Conservation (phyloP, 2,329 filamentous ascomycete species). For the Ceratocystis eucalypticola region DNA sequence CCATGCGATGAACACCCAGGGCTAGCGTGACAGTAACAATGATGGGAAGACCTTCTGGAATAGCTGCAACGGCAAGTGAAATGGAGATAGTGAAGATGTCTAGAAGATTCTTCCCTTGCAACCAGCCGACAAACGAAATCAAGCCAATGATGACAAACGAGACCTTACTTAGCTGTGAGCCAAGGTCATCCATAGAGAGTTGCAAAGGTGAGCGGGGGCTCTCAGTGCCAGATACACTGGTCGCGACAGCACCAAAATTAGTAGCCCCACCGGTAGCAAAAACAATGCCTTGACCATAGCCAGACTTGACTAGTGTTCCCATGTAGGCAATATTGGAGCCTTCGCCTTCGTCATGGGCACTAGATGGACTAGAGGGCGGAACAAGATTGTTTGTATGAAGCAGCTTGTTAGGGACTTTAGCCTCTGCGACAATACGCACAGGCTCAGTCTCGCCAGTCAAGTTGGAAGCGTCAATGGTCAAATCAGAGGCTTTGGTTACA, state of each 20-base stretch:
- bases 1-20: slow-evolving; percentile 91
- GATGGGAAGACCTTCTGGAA: slow-evolving; percentile 90
- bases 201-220: slow-evolving; percentile 89
- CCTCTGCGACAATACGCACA: slow-evolving; percentile 61
- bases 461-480: slow-evolving; percentile 94
- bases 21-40: slow-evolving; percentile 96
- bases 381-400: not conserved
- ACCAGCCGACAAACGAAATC: slow-evolving; percentile 79
- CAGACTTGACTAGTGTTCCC: slow-evolving; percentile 90
- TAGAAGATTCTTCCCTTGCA: slow-evolving; percentile 76
- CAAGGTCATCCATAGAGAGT: slow-evolving; percentile 92
- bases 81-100: slow-evolving; percentile 98
- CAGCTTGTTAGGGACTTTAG: slow-evolving; percentile 23
- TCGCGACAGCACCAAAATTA: slow-evolving; percentile 91
- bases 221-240: slow-evolving; percentile 87
- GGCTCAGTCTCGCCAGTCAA: slow-evolving; percentile 94
- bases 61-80: slow-evolving; percentile 88
- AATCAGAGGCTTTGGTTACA: slow-evolving; percentile 76
- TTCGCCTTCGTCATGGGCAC: slow-evolving; percentile 37
- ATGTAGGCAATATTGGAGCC: slow-evolving; percentile 93
- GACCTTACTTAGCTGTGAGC: slow-evolving; percentile 89
- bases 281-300: slow-evolving; percentile 91
- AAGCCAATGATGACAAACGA: slow-evolving; percentile 89
- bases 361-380: slow-evolving; percentile 22
- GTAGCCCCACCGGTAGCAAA: slow-evolving; percentile 89